These are phyloP conservation scores for Fraxinus angustifolia DNA, from an alignment of 305 asterid species.

Conservation along the genomic window DNA sequence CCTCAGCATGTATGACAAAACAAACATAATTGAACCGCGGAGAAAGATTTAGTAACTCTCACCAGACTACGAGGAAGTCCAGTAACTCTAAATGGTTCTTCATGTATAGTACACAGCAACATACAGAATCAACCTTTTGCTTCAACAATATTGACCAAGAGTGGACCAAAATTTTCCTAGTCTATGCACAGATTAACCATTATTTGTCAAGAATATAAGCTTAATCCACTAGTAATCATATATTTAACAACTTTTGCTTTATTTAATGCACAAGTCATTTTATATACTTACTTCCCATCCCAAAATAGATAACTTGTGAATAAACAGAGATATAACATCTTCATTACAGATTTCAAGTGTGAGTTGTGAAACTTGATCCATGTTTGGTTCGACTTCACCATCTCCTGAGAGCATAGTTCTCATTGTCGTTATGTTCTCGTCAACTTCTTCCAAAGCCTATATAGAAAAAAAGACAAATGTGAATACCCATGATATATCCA, in stretches of 20 bases:
- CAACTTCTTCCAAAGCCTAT: conserved; percentile 97
- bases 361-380: conserved; percentile 72
- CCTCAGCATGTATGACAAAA: not conserved
- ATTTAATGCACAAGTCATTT: conserved; percentile 2
- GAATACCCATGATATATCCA: conserved; percentile 11
- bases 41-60: conserved; percentile 27
- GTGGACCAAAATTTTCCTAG: conserved; percentile 80
- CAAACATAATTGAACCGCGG: not conserved
- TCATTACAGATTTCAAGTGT: conserved; percentile 77
- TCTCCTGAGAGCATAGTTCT: conserved; percentile 85
- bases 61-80: conserved; percentile 95
- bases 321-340: conserved; percentile 73
- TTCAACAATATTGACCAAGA: conserved; percentile 91
- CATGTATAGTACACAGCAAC: conserved; percentile 75
- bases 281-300: conserved; percentile 89
- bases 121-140: conserved; percentile 70
- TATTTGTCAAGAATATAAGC: conserved; percentile 25
- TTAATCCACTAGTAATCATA: conserved; percentile 3
- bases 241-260: conserved; percentile 13
- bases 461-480: conserved; percentile 7
- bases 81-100: conserved; percentile 88
- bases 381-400: conserved; percentile 82
- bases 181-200: conserved; percentile 39
- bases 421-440: conserved; percentile 78
- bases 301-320: conserved; percentile 77